Evolutionary conservation across 345 rosid genomes (phyloP).

Genomic region (Salix koriyanagi): DNA sequence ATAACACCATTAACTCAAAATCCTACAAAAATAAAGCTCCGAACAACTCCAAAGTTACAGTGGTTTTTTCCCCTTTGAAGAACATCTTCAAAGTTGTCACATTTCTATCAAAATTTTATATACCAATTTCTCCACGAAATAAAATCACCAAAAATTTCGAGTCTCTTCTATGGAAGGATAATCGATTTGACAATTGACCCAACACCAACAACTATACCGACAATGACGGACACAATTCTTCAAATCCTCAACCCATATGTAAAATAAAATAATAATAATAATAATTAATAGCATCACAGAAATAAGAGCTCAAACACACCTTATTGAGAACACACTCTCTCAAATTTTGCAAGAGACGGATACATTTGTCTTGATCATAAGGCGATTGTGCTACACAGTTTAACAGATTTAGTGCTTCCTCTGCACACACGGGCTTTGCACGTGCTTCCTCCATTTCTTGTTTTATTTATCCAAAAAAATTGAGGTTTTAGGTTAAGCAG

Average conservation of each 20-base stretch:
- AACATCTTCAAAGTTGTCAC: background rate
- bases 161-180: background rate
- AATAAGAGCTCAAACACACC: slow-evolving; percentile 32
- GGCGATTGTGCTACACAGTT: slow-evolving; percentile 73
- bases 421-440: slow-evolving; percentile 49
- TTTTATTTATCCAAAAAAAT: background rate
- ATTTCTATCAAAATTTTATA: background rate
- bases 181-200: background rate
- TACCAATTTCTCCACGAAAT: background rate
- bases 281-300: background rate
- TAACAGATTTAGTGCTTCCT: slow-evolving; percentile 68
- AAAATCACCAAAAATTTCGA: background rate
- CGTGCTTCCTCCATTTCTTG: slow-evolving; percentile 36
- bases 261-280: background rate
- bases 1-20: background rate
- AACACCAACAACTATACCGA: background rate
- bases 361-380: slow-evolving; percentile 61
- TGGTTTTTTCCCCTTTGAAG: background rate
- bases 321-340: slow-evolving; percentile 62
- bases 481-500: slow-evolving; percentile 1
- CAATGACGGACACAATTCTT: background rate
- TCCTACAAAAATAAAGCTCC: background rate
- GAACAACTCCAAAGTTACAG: background rate
- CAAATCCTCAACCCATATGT: background rate
- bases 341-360: slow-evolving; percentile 49